Evolutionary conservation across 2,329 filamentous ascomycete genomes (phyloP).

Genomic region (Dactylonectria estremocensis): DNA sequence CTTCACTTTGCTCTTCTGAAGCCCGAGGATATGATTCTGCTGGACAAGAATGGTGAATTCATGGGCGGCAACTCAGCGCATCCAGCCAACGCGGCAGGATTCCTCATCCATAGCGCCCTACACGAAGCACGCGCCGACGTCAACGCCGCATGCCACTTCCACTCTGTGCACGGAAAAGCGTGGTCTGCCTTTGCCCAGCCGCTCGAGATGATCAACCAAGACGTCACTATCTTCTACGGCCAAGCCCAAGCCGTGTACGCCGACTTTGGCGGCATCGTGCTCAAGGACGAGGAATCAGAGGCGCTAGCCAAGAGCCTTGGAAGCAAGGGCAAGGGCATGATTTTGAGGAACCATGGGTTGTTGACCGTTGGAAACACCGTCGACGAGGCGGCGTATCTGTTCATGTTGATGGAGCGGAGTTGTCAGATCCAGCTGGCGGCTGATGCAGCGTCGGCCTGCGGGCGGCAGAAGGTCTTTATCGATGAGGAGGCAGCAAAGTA

Average conservation of each 20-base stretch:
- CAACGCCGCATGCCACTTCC: slow-evolving; percentile 77
- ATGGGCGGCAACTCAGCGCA: slow-evolving; percentile 56
- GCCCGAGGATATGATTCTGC: slow-evolving; percentile 76
- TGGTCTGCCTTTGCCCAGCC: slow-evolving; percentile 74
- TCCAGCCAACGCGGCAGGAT: slow-evolving; percentile 77
- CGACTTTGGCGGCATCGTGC: slow-evolving; percentile 61
- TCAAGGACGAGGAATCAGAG: slow-evolving; percentile 74
- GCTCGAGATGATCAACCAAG: slow-evolving; percentile 78
- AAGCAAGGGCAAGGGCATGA: slow-evolving; percentile 61
- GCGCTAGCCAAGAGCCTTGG: slow-evolving; percentile 74
- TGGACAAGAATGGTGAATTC: slow-evolving; percentile 52
- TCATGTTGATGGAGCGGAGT: slow-evolving; percentile 25
- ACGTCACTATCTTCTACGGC: slow-evolving; percentile 72
- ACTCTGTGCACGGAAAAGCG: slow-evolving; percentile 73
- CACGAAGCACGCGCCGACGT: slow-evolving; percentile 74
- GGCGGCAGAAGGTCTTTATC: slow-evolving; percentile 15
- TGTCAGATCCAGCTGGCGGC: slow-evolving; percentile 27
- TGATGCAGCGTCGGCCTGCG: slow-evolving; percentile 21
- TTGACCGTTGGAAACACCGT: slow-evolving; percentile 26
- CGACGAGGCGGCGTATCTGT: slow-evolving; percentile 27
- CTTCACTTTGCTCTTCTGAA: slow-evolving; percentile 56
- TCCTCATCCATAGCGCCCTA: slow-evolving; percentile 76
- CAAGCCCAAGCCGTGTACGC: slow-evolving; percentile 71
- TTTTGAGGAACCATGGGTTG: slow-evolving; percentile 25
- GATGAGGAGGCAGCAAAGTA: slow-evolving; percentile 15